phyloP scores from a whole-genome alignment of 2,329 filamentous ascomycete genomes.

The Claviceps monticola region DNA sequence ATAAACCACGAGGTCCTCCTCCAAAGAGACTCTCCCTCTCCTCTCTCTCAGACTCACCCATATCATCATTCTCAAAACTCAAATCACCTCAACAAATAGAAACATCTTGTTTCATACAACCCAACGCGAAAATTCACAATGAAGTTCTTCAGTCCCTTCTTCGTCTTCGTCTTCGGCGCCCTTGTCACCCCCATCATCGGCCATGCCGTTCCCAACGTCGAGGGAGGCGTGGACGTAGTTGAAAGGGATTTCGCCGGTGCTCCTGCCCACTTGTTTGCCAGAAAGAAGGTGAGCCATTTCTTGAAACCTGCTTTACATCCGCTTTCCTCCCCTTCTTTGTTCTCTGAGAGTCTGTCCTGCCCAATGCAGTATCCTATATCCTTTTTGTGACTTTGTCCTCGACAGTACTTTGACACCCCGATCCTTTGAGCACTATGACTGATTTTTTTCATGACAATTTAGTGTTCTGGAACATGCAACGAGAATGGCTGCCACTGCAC shows the following conservation, averaged over 20 bases:
- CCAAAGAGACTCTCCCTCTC: not conserved
- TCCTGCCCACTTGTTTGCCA: not conserved
- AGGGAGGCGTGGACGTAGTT: not conserved
- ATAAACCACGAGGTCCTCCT: not conserved
- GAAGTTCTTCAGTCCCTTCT: not conserved
- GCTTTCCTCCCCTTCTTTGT: no score
- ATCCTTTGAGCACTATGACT: no score
- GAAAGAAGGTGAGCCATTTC: not conserved
- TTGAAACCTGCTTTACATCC: no score
- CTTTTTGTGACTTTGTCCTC: no score
- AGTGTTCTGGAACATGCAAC: not conserved
- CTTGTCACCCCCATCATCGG: not conserved
- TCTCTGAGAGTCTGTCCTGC: no score
- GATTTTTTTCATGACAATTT: no score
- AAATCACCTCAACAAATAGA: not conserved
- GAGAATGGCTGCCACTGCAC: not conserved
- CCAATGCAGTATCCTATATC: no score
- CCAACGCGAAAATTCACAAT: not conserved
- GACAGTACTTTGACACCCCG: no score
- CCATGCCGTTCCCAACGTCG: not conserved
- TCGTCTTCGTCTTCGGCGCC: not conserved
- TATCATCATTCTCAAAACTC: not conserved
- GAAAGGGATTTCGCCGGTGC: not conserved
- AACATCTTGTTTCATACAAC: no score
- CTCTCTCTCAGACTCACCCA: not conserved